Evolutionary conservation across 306 rosid genomes (phyloP), one percentile per base, ranked within the genome.

Genomic region (Vigna mungo): DNA sequence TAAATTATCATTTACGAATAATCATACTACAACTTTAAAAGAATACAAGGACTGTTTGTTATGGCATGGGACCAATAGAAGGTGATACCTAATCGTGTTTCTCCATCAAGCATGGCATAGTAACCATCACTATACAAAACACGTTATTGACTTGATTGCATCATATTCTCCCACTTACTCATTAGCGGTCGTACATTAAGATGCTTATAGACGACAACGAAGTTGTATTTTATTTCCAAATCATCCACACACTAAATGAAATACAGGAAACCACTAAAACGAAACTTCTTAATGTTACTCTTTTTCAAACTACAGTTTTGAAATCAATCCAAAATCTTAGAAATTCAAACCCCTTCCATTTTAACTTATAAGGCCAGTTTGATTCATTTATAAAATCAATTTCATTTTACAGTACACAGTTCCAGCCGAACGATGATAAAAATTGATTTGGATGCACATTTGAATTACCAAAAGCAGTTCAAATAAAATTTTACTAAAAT

Each of bases 91-190:
- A 44, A 46, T 9, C 7, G 68, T 58, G 58, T 30, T 27, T 61
- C 51, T 75, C 48, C 6, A 13, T 12, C 21, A 18, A 1, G 41
- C 17, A 37, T 21, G 9, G 41, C 17, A 30, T 17, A 1, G 51
- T 49, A 36, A 25, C 18, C 15, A 67, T 18, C 30, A 20, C 60
- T 43, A 0, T 43, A 41, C 21, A 1, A 54, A 36, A 6, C n/a
- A 20, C 72, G 10, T 9, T 2, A 76, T 49, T 49, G 75, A 56
- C 7, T 68, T 25, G 7, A 77, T 67, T 67, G 44, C 37, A 56
- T 54, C 69, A 27, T 9, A 78, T 54, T 55, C 81, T 32, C 43
- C 37, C 15, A 11, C 48, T 46, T 32, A 68, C 37, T 27, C 9
- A 46, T 46, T 14, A 14, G 41, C 32, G 51, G 9, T 23, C 27